Percentiles rank a stretch among this genome's conserved stretches.
phyloP scores from a whole-genome alignment of 2,329 filamentous ascomycete species.

The Aspergillus udagawae region DNA sequence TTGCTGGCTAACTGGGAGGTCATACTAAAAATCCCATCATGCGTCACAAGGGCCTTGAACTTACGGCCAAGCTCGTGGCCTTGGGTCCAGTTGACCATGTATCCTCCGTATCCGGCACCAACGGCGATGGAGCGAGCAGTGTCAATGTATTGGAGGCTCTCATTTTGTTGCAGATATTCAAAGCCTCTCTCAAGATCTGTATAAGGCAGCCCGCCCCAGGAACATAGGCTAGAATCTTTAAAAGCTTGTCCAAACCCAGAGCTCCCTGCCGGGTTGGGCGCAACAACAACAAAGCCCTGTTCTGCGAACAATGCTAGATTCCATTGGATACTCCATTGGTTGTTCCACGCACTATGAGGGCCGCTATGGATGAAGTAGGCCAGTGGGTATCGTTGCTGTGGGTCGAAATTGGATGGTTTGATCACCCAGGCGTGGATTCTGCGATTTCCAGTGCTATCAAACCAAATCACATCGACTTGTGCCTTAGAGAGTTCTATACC shows the following conservation, averaged over 20 bases:
- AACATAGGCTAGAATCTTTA: not conserved
- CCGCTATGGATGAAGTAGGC: not conserved
- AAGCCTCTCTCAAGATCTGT: not conserved
- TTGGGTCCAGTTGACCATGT: conserved; percentile 2
- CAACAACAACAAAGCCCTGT: conserved; percentile 1
- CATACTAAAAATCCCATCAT: not conserved
- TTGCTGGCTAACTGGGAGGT: not conserved
- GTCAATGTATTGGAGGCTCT: conserved; percentile 1
- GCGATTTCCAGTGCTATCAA: not conserved
- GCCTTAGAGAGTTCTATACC: not conserved
- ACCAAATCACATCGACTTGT: not conserved
- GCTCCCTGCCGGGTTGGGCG: not conserved
- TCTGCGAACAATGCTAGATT: not conserved
- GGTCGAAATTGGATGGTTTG: not conserved
- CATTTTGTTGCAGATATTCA: not conserved
- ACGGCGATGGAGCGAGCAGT: not conserved
- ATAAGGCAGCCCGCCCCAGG: not conserved
- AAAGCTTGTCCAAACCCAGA: not conserved
- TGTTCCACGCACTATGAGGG: not conserved
- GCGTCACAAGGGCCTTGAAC: not conserved
- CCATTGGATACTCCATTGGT: not conserved
- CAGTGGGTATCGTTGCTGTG: not conserved
- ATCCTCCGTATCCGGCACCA: not conserved
- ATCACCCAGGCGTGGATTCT: conserved; percentile 1
- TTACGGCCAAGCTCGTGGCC: not conserved